Evolutionary conservation across 768 basidiomycete species (phyloP), one percentile per base, ranked within the genome.

Genomic region (Tremella mesenterica): DNA sequence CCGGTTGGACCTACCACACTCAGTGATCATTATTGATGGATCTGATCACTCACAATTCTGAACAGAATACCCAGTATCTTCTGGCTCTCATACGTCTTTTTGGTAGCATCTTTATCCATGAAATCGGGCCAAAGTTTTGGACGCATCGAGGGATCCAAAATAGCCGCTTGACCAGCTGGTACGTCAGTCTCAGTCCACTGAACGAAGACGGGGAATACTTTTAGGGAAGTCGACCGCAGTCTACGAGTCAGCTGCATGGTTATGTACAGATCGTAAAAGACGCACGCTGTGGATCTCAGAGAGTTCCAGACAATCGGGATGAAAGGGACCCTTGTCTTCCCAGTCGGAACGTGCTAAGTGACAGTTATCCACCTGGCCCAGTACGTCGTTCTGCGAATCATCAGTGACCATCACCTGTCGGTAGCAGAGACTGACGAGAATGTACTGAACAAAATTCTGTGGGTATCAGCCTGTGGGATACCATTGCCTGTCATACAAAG

Each of bases 171-270:
- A 18, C 70, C 72, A 45, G 68, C 69, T 70, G 27, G 4, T 26
- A 16, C 9, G 26, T 57, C 33, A 52, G 50, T 16, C 3, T 18
- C 45, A 47, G 30, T 48, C 16, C 18, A 10, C 25, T 26, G 14
- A 6, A 13, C 33, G n/a, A 34, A 9, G 48, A 51, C 10, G 39
- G 21, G 29, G 13, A 25, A 34, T 41, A 70, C 69, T 70, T 53
- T 73, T 73, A 16, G 72, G 68, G 41, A 71, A 73, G 45, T 73
- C 72, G 8, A 73, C 72, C 54, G 63, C 61, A 43, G 60, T 63
- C 63, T 63, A 48, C 18, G 27, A 28, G 31, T 18, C 13, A 48
- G 56, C 52, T 65, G 55, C 56, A 34, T 52, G 25, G n/a, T 8
- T 26, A 8, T 28, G 21, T 3, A 48, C 2, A 6, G 14, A 21